Conservation (phyloP, 495 filamentous ascomycete genomes). For the Lepidopterella palustris region DNA sequence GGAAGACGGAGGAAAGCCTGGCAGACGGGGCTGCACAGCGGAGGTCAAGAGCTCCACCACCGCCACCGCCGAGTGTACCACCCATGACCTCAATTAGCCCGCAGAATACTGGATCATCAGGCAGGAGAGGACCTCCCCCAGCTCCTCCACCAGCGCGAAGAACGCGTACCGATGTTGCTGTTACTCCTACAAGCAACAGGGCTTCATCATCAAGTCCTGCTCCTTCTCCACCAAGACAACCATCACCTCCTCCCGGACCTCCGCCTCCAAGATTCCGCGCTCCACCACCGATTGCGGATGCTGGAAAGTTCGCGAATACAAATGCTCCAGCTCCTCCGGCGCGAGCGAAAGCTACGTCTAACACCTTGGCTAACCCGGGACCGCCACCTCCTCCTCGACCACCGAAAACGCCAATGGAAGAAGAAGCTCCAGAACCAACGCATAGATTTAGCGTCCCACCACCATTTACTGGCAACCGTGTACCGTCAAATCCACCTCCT, state of each 20-base stretch:
- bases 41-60: conserved; percentile 52
- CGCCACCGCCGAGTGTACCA: conserved; percentile 51
- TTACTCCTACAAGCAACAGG: conserved; percentile 10
- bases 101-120: conserved; percentile 55
- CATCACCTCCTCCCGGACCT: conserved; percentile 43
- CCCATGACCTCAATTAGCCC: conserved; percentile 50
- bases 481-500: conserved; percentile 59
- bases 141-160: conserved; percentile 80
- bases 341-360: conserved; percentile 53
- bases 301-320: conserved; percentile 67
- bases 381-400: conserved; percentile 82
- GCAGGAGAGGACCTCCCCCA: conserved; percentile 65
- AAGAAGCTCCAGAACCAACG: conserved; percentile 46
- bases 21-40: conserved; percentile 38
- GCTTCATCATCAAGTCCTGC: conserved; percentile 20
- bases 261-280: conserved; percentile 58
- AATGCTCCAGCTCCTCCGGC: conserved; percentile 47
- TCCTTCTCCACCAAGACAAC: conserved; percentile 26
- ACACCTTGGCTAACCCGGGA: conserved; percentile 50
- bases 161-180: conserved; percentile 36
- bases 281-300: conserved; percentile 78
- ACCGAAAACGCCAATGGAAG: conserved; percentile 78
- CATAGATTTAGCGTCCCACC: conserved; percentile 71
- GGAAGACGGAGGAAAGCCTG: conserved; percentile 53
- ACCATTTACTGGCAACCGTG: conserved; percentile 66